phyloP scores from a whole-genome alignment of 2,329 filamentous ascomycete genomes.

The Hyphodiscus sp. region DNA sequence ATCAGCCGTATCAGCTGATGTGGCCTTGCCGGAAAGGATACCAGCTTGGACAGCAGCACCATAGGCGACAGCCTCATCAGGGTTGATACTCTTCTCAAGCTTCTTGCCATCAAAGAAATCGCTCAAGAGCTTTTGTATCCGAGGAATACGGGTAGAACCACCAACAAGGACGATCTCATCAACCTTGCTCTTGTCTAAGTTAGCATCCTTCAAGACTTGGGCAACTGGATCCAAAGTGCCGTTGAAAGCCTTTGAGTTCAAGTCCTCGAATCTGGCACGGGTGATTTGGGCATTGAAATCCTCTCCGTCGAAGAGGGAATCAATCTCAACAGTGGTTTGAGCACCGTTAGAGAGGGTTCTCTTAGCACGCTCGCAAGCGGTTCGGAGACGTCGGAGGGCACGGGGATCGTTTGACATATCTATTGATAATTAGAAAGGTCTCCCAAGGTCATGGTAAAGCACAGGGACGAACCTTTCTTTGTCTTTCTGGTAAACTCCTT shows the following conservation, averaged over 20 bases:
- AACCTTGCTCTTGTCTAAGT: constrained; percentile 80
- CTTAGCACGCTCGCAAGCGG: constrained; percentile 99
- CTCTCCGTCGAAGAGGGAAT: constrained; percentile 96
- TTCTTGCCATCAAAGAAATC: constrained; percentile 99
- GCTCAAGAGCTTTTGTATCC: constrained; percentile 97
- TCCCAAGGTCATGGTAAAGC: too few species aligned
- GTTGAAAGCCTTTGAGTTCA: constrained; percentile 92
- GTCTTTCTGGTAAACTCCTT: constrained; percentile 84
- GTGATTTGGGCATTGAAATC: constrained; percentile 97
- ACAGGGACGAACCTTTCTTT: constrained; percentile 43
- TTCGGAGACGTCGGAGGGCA: constrained; percentile 91
- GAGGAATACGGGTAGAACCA: constrained; percentile 97
- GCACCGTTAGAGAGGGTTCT: constrained; percentile 95
- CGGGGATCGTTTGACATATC: constrained; percentile 75
- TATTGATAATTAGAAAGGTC: not conserved
- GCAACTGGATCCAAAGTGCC: constrained; percentile 93
- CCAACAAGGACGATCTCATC: constrained; percentile 99
- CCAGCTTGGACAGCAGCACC: constrained; percentile 98
- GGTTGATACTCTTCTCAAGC: constrained; percentile 99
- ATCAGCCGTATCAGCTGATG: constrained; percentile 87
- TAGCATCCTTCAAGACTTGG: constrained; percentile 92
- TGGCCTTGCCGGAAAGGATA: constrained; percentile 97
- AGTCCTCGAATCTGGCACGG: constrained; percentile 97
- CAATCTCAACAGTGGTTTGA: constrained; percentile 96
- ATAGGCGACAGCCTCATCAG: constrained; percentile 97